A percentile compares a stretch with the other conserved stretches of the same genome.
These are phyloP conservation scores for Penicillium fimorum DNA, from an alignment of 495 filamentous ascomycete genomes.

Conservation along the genomic window DNA sequence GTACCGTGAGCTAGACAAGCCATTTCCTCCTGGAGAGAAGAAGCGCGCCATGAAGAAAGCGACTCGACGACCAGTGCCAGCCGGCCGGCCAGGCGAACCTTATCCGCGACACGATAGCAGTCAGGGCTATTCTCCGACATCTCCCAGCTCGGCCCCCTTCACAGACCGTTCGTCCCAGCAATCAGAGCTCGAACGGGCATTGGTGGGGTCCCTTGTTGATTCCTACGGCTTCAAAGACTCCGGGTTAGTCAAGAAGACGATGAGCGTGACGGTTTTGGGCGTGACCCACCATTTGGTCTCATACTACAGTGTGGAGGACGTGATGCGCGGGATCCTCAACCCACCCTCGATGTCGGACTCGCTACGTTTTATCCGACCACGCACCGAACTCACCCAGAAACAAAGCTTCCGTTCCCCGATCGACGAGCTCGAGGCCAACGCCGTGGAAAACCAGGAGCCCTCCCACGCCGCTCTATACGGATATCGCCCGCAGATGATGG, in stretches of 20 bases:
- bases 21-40: constrained; percentile 84
- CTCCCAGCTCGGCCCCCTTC: constrained; percentile 33
- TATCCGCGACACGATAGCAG: constrained; percentile 50
- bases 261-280: constrained; percentile 68
- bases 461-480: constrained; percentile 40
- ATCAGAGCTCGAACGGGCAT: constrained; percentile 60
- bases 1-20: constrained; percentile 81
- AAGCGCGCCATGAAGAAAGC: constrained; percentile 78
- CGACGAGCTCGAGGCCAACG: constrained; percentile 53
- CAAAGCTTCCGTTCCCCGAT: constrained; percentile 71
- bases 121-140: constrained; percentile 43
- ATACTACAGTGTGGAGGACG: constrained; percentile 81
- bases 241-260: constrained; percentile 89
- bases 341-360: constrained; percentile 59
- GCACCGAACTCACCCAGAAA: constrained; percentile 57
- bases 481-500: constrained; percentile 43
- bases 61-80: constrained; percentile 41
- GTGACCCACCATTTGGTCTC: constrained; percentile 80
- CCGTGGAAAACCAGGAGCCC: constrained; percentile 41
- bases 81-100: constrained; percentile 49
- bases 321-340: constrained; percentile 58
- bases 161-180: constrained; percentile 40
- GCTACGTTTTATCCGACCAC: constrained; percentile 55
- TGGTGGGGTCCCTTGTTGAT: constrained; percentile 81
- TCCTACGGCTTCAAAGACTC: constrained; percentile 83